Conservation (phyloP, 352 stramenopile species). For the Peronospora belbahrii region DNA sequence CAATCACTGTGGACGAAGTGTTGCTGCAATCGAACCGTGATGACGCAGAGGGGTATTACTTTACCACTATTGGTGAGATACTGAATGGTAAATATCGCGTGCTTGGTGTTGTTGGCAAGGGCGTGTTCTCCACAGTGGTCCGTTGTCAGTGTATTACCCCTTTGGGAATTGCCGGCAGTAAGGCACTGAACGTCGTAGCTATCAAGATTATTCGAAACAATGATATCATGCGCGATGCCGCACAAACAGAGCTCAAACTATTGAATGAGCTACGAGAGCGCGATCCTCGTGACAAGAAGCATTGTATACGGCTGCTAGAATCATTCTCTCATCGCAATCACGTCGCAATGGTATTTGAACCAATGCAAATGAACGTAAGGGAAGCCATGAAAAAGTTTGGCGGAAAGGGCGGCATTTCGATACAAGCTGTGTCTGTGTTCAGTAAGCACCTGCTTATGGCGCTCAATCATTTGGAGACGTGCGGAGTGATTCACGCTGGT, state of each 20-base stretch:
- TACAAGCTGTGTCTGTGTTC: slow-evolving; percentile 81
- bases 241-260: slow-evolving; percentile 76
- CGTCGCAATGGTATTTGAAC: slow-evolving; percentile 95
- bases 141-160: slow-evolving; percentile 78
- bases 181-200: slow-evolving; percentile 39
- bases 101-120: slow-evolving; percentile 91
- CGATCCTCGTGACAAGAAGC: slow-evolving; percentile 73
- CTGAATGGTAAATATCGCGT: slow-evolving; percentile 90
- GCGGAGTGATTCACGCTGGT: slow-evolving; percentile 90
- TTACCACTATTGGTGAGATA: slow-evolving; percentile 89
- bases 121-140: slow-evolving; percentile 98
- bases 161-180: slow-evolving; percentile 9
- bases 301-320: slow-evolving; percentile 80
- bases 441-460: slow-evolving; percentile 74
- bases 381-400: slow-evolving; percentile 89
- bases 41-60: slow-evolving; percentile 97
- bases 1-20: slow-evolving; percentile 33
- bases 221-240: slow-evolving; percentile 96
- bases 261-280: slow-evolving; percentile 64
- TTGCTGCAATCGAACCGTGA: slow-evolving; percentile 89
- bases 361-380: slow-evolving; percentile 96
- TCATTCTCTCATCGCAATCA: slow-evolving; percentile 92
- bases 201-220: slow-evolving; percentile 94
- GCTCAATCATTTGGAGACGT: slow-evolving; percentile 64
- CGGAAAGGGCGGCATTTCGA: slow-evolving; percentile 73